Percentiles rank a stretch among this genome's conserved stretches.
These are phyloP conservation scores for Colletotrichum chlorophyti DNA, from an alignment of 2,329 filamentous ascomycete genomes.

Conservation along the genomic window DNA sequence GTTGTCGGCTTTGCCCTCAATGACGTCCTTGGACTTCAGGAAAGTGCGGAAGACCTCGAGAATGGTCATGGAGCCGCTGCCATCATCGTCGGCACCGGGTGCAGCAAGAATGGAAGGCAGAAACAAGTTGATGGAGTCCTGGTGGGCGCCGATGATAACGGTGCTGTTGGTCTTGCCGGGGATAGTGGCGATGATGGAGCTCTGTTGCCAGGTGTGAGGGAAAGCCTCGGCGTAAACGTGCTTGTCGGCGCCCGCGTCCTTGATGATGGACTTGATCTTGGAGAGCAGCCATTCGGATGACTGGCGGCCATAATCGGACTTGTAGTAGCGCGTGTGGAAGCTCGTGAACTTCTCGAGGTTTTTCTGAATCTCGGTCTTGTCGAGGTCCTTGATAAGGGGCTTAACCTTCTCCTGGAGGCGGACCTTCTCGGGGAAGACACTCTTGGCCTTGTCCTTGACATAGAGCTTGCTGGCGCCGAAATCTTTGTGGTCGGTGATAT, in stretches of 20 bases:
- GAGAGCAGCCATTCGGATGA: constrained; percentile 87
- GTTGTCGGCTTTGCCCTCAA: constrained; percentile 76
- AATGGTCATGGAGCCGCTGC: constrained; percentile 91
- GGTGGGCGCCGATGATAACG: constrained; percentile 88
- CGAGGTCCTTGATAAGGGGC: constrained; percentile 71
- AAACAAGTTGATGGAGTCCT: constrained; percentile 95
- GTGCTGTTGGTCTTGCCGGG: constrained; percentile 86
- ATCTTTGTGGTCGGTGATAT: constrained; percentile 80
- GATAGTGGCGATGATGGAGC: constrained; percentile 89
- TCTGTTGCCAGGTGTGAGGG: constrained; percentile 85
- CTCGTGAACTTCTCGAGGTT: constrained; percentile 81
- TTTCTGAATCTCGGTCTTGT: constrained; percentile 76
- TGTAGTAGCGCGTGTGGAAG: constrained; percentile 86
- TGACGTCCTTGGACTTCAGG: constrained; percentile 73
- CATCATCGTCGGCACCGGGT: constrained; percentile 95
- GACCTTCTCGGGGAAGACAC: constrained; percentile 73
- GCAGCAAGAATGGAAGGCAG: constrained; percentile 83
- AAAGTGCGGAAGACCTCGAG: constrained; percentile 88
- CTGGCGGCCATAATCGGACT: constrained; percentile 78
- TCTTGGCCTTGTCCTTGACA: constrained; percentile 40
- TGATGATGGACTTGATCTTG: constrained; percentile 76
- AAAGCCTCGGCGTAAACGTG: constrained; percentile 77
- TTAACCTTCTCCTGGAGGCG: constrained; percentile 69
- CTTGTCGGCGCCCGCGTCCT: constrained; percentile 72
- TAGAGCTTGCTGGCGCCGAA: constrained; percentile 58